Evolutionary conservation across 2,329 filamentous ascomycete species (phyloP).

Genomic region (Beauveria medogensis): DNA sequence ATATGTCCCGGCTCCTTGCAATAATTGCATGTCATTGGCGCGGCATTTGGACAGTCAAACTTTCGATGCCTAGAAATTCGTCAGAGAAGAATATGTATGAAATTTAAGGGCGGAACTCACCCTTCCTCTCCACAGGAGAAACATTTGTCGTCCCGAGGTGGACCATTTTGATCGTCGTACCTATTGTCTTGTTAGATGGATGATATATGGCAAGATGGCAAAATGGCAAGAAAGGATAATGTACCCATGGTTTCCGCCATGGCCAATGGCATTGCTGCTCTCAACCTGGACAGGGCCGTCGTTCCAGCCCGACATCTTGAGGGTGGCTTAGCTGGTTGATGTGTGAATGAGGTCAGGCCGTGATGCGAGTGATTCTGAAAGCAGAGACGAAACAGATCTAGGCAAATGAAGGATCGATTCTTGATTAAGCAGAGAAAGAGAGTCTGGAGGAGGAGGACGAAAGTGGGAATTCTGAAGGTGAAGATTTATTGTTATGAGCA

Average conservation of each 20-base stretch:
- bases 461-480: not conserved
- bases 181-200: not conserved
- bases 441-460: not conserved
- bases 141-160: slow-evolving; percentile 23
- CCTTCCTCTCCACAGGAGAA: slow-evolving; percentile 30
- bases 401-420: too few relatives aligned
- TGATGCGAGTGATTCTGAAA: not conserved
- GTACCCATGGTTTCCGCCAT: not conserved
- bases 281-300: slow-evolving; percentile 3
- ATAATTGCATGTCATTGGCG: slow-evolving; percentile 30
- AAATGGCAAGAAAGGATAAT: not conserved
- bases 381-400: too few relatives aligned
- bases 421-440: too few relatives aligned
- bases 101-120: slow-evolving; percentile 16
- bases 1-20: slow-evolving; percentile 47
- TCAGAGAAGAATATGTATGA: not conserved
- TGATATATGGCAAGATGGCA: too few relatives aligned
- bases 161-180: slow-evolving; percentile 12
- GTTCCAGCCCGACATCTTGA: slow-evolving; percentile 1
- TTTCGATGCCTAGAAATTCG: slow-evolving; percentile 20
- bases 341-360: not conserved
- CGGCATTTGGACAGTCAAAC: slow-evolving; percentile 28
- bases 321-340: not conserved
- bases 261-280: not conserved
- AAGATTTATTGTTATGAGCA: not conserved